Evolutionary conservation across 495 filamentous ascomycete genomes (phyloP), one percentile per base, ranked within the genome.

Genomic region (Copromyces sp.): DNA sequence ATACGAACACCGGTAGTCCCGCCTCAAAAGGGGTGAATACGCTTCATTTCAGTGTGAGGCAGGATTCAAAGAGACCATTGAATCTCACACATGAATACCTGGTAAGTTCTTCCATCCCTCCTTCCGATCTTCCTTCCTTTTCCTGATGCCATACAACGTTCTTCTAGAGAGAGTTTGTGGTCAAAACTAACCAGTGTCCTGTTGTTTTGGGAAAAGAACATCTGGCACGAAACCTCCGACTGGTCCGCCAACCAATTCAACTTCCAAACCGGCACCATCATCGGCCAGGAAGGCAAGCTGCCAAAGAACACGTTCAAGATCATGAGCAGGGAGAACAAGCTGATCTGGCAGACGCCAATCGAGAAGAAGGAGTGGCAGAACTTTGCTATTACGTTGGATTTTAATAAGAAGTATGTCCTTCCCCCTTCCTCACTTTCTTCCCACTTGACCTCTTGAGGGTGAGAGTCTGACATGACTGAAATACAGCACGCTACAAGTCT

Each of bases 271-370:
- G 87, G 87, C 70, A 81, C 83, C 14, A 82, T 87, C 74, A 78
- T 86, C 68, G 82, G 83, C 69, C 90, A 93, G 87, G 89, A 89
- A 20, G 89, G 89, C 76, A 14, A 4, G 4, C 86, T 97, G 85
- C 89, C 91, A 16, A 93, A 93, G 82, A 94, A 95, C 74, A 94
- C 92, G 0, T 97, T 93, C 78, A 85, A 87, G 77, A 75, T 87
- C 16, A 75, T 87, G 14, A 78, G 84, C 77, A 81, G 84, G 12
- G 74, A 82, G 71, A 86, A 86, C 79, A 77, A 79, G 72, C 78
- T 83, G 77, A 76, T 87, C 53, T 87, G 84, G 83, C 81, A 81
- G 68, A 85, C 82, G 3, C 75, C 79, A 8, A 81, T 81, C 45
- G 79, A 80, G 24, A 75, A 76, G 45, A 81, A 78, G 17, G 81